phyloP scores from a whole-genome alignment of 108 stramenopile genomes.

The Chaetoceros muelleri region DNA sequence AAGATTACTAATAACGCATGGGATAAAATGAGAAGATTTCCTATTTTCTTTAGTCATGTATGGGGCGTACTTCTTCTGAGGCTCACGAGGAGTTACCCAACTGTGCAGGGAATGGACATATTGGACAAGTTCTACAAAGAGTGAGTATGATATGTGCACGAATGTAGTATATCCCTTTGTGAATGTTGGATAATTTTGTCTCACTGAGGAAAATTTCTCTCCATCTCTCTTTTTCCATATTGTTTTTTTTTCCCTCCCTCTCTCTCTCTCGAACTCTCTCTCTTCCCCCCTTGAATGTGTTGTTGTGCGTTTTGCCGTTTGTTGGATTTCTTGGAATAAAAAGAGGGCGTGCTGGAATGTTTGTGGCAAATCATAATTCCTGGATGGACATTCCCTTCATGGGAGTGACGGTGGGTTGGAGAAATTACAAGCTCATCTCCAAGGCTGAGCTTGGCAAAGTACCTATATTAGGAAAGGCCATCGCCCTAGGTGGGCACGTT shows the following conservation, averaged over 20 bases:
- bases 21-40: conserved; percentile 51
- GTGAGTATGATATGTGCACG: too few relatives aligned
- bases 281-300: not conserved
- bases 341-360: conserved; percentile 64
- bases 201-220: not conserved
- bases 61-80: conserved; percentile 68
- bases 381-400: conserved; percentile 90
- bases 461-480: conserved; percentile 72
- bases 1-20: conserved; percentile 39
- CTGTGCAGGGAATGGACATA: conserved; percentile 40
- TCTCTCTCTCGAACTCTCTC: too few relatives aligned
- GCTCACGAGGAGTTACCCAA: conserved; percentile 48
- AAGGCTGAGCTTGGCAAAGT: conserved; percentile 81
- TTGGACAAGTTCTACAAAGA: conserved; percentile 48
- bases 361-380: conserved; percentile 84
- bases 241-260: not conserved
- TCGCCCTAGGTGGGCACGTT: conserved; percentile 56
- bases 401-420: conserved; percentile 78
- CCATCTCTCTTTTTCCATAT: not conserved
- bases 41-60: conserved; percentile 61
- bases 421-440: conserved; percentile 84
- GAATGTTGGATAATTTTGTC: not conserved
- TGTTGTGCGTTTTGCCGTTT: not conserved
- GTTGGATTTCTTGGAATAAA: not conserved
- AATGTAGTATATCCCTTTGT: too few relatives aligned